These are phyloP conservation scores for Aspergillus proliferans DNA, from an alignment of 2,329 filamentous ascomycete genomes.

Conservation along the genomic window DNA sequence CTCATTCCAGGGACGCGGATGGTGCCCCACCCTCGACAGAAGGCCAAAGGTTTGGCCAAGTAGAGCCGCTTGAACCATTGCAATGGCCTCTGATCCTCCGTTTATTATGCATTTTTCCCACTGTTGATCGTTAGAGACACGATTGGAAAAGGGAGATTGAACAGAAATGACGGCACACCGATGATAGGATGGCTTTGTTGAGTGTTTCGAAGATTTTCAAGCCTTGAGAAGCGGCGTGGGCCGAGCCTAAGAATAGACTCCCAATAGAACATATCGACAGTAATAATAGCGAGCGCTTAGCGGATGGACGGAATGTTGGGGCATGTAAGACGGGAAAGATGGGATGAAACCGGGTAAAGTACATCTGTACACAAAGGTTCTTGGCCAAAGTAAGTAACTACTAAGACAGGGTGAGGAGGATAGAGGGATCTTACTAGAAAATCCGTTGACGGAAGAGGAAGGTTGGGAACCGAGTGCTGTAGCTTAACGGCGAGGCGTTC, in stretches of 20 bases:
- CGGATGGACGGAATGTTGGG: conserved; percentile 17
- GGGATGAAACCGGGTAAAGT: conserved; percentile 16
- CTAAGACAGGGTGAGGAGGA: not conserved
- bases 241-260: conserved; percentile 18
- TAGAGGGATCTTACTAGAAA: conserved; percentile 8
- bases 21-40: conserved; percentile 11
- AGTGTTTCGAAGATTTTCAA: conserved; percentile 19
- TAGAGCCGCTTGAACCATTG: conserved; percentile 22
- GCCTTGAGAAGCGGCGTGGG: conserved; percentile 11
- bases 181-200: conserved; percentile 19
- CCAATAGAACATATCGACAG: conserved; percentile 21
- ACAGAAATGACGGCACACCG: not conserved
- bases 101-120: conserved; percentile 21
- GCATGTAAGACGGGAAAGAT: conserved; percentile 19
- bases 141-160: no score
- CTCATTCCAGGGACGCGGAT: no score
- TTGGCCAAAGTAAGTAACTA: conserved; percentile 1
- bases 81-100: conserved; percentile 12
- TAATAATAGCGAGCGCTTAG: conserved; percentile 15
- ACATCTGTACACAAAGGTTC: conserved; percentile 20
- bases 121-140: no score
- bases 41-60: conserved; percentile 26
- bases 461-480: conserved; percentile 9
- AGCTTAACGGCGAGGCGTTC: conserved; percentile 8
- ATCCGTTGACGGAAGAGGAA: conserved; percentile 11